Evolutionary conservation across 2,329 filamentous ascomycete species (phyloP).

Genomic region (Coleophoma crateriformis): DNA sequence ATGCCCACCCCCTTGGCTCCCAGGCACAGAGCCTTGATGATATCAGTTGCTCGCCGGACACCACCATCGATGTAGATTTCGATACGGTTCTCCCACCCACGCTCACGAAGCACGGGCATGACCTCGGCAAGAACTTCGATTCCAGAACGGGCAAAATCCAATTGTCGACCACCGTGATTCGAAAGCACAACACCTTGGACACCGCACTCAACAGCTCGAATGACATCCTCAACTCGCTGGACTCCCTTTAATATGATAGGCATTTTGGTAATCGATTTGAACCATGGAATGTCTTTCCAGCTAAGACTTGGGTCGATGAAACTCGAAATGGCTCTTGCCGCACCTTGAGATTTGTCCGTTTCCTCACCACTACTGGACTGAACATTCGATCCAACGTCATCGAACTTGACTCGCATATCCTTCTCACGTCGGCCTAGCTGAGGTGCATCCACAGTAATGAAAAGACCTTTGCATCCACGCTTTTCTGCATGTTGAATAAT

Average conservation of each 20-base stretch:
- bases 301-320: slow-evolving; percentile 94
- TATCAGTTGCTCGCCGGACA: slow-evolving; percentile 83
- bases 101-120: slow-evolving; percentile 75
- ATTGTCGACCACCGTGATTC: slow-evolving; percentile 92
- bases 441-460: slow-evolving; percentile 97
- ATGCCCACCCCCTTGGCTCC: slow-evolving; percentile 92
- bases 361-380: slow-evolving; percentile 61
- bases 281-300: slow-evolving; percentile 95
- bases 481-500: slow-evolving; percentile 90
- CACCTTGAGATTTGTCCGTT: slow-evolving; percentile 86
- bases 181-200: slow-evolving; percentile 89
- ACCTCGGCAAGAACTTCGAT: slow-evolving; percentile 91
- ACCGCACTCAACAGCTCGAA: slow-evolving; percentile 75
- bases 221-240: slow-evolving; percentile 90
- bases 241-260: slow-evolving; percentile 96
- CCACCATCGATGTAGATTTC: slow-evolving; percentile 92
- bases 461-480: slow-evolving; percentile 89
- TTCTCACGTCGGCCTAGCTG: slow-evolving; percentile 94
- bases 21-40: slow-evolving; percentile 90
- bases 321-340: slow-evolving; percentile 86
- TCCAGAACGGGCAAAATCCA: slow-evolving; percentile 84
- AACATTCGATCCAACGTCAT: slow-evolving; percentile 76
- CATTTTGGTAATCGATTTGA: slow-evolving; percentile 83
- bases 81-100: slow-evolving; percentile 68
- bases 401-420: slow-evolving; percentile 93